Conservation (phyloP, 1,284 basidiomycete species). For the Leccinum ponderosum region DNA sequence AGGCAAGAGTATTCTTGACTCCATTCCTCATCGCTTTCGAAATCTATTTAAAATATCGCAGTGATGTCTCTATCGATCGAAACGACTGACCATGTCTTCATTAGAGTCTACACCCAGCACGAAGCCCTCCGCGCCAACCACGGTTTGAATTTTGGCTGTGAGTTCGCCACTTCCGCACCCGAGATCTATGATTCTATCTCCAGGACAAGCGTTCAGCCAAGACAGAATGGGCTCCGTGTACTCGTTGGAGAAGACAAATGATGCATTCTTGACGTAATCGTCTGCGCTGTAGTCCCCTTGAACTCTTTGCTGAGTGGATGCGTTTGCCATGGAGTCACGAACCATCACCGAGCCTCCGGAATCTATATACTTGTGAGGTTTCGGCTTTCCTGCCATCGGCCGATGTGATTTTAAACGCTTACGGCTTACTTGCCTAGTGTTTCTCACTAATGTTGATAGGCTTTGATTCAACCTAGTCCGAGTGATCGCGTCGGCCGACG, state of each 20-base stretch:
- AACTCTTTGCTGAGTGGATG: background rate
- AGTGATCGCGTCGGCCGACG: slow-evolving; percentile 18
- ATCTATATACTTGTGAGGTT: slow-evolving; percentile 11
- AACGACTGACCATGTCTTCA: slow-evolving; percentile 63
- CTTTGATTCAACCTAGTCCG: background rate
- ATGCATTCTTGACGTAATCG: slow-evolving; percentile 56
- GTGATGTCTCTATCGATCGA: background rate
- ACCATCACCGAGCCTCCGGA: background rate
- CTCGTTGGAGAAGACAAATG: slow-evolving; percentile 75
- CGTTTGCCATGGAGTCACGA: slow-evolving; percentile 11
- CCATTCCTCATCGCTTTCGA: slow-evolving; percentile 53
- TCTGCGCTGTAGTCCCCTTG: slow-evolving; percentile 47
- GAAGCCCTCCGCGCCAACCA: slow-evolving; percentile 54
- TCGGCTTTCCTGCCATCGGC: slow-evolving; percentile 25
- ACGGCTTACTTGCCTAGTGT: background rate
- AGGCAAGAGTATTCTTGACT: slow-evolving; percentile 45
- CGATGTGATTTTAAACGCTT: slow-evolving; percentile 10
- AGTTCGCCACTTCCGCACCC: slow-evolving; percentile 85
- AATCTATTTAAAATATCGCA: slow-evolving; percentile 43
- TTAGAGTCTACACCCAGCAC: slow-evolving; percentile 73
- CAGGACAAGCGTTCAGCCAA: slow-evolving; percentile 60
- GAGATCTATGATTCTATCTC: slow-evolving; percentile 75
- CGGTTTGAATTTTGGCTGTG: slow-evolving; percentile 53
- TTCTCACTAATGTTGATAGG: background rate
- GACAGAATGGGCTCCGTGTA: slow-evolving; percentile 63